Evolutionary conservation across 257 asterid species (phyloP), one percentile per base, ranked within the genome.

Genomic region (Mitragyna speciosa): DNA sequence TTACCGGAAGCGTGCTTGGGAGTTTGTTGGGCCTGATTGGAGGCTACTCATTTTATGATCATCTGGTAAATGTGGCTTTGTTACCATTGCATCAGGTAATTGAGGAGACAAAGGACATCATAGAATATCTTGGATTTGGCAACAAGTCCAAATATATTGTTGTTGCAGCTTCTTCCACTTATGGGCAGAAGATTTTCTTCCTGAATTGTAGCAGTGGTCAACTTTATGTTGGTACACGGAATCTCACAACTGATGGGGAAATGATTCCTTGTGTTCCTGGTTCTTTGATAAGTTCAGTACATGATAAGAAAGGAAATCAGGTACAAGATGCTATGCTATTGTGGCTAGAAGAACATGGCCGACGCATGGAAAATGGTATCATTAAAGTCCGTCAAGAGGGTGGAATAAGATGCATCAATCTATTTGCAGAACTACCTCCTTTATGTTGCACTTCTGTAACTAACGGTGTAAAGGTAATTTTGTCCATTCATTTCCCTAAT

Each of bases 341-440:
- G 84, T 95, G 99, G 98, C 91, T 93, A 56, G 99, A 95, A 89
- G 99, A 95, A 81, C 97, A 93, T 78, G 90, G 81, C 12, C 91
- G 86, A 22, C 96, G 94, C 26, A 84, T 93, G 83, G 92, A 90
- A 63, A 84, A 85, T 83, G 97, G 97, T 28, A 74, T 87, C 73
- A 82, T 90, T 73, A 87, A 86, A 83, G 95, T 93, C 64, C 89
- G 87, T 52, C 75, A 58, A 64, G 91, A 90, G 75, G 91, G 90
- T 68, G 87, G 83, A 79, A 74, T 86, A 72, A 86, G 89, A 82
- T 87, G 93, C 86, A 92, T 95, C 84, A 89, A 85, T 85, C 83
- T 82, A 77, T 95, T 91, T 84, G 93, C 99, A 5, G 99, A 95
- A 82, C 76, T 76, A 20, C 86, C 91, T 54, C 97, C 96, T 19